Conservation (phyloP, 1,139 yeast species). For the Hanseniaspora gamundiae region DNA sequence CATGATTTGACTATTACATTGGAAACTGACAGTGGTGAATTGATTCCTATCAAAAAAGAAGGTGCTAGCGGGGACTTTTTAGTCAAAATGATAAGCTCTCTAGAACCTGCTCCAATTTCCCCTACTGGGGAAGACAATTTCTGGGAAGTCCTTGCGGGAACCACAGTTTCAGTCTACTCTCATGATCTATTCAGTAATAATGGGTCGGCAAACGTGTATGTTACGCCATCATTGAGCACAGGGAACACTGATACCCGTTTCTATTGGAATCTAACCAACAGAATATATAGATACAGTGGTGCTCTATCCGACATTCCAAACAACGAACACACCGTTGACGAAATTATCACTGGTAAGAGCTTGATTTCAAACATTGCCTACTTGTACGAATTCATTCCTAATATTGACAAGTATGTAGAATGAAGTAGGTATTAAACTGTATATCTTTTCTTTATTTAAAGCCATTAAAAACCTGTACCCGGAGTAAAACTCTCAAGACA, state of each 20-base stretch:
- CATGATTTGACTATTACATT: constrained; percentile 36
- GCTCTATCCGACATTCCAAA: constrained; percentile 4
- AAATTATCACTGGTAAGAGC: constrained; percentile 6
- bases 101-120: constrained; percentile 45
- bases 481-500: too few relatives aligned
- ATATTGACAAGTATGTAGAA: constrained; percentile 27
- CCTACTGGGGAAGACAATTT: constrained; percentile 32
- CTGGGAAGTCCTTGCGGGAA: constrained; percentile 44
- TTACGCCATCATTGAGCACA: constrained; percentile 57
- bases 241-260: constrained; percentile 80
- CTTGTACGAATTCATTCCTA: constrained; percentile 10
- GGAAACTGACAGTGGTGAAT: constrained; percentile 19
- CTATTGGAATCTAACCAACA: constrained; percentile 62
- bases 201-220: constrained; percentile 29
- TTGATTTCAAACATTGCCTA: constrained; percentile 9
- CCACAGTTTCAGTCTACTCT: constrained; percentile 38
- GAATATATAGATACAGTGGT: constrained; percentile 56
- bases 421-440: not conserved
- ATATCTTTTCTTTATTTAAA: not conserved
- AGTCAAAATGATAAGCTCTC: constrained; percentile 26
- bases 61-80: constrained; percentile 35
- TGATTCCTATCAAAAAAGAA: constrained; percentile 16
- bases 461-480: not conserved
- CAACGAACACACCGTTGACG: constrained; percentile 20
- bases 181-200: constrained; percentile 23